Conservation (phyloP, 2,329 filamentous ascomycete species). For the Raffaelea albimanens region DNA sequence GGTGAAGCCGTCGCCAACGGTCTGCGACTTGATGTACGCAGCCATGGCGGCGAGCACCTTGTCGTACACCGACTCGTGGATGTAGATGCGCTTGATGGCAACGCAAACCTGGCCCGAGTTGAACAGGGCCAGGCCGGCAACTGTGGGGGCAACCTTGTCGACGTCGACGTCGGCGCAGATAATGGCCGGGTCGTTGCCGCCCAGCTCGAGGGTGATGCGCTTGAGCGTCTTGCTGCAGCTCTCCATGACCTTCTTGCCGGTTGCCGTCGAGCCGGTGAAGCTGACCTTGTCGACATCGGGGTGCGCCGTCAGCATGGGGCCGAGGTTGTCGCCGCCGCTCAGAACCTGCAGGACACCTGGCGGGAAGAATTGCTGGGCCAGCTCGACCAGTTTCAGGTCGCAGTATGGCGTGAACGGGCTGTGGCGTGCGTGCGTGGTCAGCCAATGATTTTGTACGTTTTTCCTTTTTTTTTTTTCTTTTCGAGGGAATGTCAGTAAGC, state of each 20-base stretch:
- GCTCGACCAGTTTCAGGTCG: slow-evolving; percentile 47
- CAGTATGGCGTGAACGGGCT: slow-evolving; percentile 47
- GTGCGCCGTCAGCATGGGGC: slow-evolving; percentile 47
- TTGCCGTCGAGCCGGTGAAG: slow-evolving; percentile 53
- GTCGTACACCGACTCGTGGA: slow-evolving; percentile 39
- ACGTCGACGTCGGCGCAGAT: slow-evolving; percentile 34
- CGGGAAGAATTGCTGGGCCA: slow-evolving; percentile 47
- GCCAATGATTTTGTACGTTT: too few relatives aligned
- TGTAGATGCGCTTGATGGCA: slow-evolving; percentile 40
- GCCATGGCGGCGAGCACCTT: slow-evolving; percentile 36
- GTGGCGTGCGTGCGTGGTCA: too few relatives aligned
- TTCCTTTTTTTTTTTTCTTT: too few relatives aligned
- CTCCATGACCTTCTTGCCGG: slow-evolving; percentile 52
- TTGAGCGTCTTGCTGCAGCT: slow-evolving; percentile 48
- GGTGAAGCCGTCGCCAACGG: slow-evolving; percentile 32
- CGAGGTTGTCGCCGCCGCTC: slow-evolving; percentile 50
- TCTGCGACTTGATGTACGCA: slow-evolving; percentile 29
- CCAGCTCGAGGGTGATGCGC: slow-evolving; percentile 50
- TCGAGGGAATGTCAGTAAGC: neutral
- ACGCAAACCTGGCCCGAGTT: slow-evolving; percentile 29
- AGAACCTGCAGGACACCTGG: slow-evolving; percentile 54
- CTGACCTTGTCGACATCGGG: slow-evolving; percentile 51
- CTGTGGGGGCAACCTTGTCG: slow-evolving; percentile 19
- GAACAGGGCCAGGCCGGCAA: neutral
- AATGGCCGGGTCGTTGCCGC: slow-evolving; percentile 25